Evolutionary conservation across 345 rosid species (phyloP), one percentile per base, ranked within the genome.

Genomic region (Gossypium herbaceum): DNA sequence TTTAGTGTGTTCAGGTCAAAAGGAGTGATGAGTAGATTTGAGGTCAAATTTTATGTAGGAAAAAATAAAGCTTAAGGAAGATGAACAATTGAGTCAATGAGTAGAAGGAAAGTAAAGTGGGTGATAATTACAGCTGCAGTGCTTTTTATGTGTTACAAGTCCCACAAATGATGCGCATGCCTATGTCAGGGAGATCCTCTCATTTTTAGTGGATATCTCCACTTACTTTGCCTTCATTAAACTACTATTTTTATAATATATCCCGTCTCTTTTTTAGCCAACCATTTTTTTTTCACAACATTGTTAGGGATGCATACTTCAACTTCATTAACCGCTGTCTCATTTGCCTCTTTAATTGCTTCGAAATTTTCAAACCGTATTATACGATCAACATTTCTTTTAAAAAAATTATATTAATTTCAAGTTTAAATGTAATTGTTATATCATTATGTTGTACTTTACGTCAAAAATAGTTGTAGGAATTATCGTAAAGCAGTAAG

Each of bases 91-190:
- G 8, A 4, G 17, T 73, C 55, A 73, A 20, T 63, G 24, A 68
- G 70, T 54, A 57, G 60, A 75, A 58, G 47, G 64, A 75, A 79
- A 77, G 68, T 3, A 34, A 79, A 70, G 68, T 1, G 68, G 78
- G 15, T 61, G 68, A 41, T 51, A 72, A 74, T 74, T 5, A 22
- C 6, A 47, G 70, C 16, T 64, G n/a, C 67, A 34, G 5, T 39
- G 59, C 67, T 29, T n/a, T n/a, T 59, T 20, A 27, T 19, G 7
- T 62, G 60, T 7, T 34, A 9, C 59, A 45, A 78, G 76, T 77
- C 82, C 81, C 78, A 65, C 81, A 77, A 20, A 58, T 76, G 73
- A 79, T 74, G 77, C 79, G 56, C 77, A 71, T 79, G 84, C 82
- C 58, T 47, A 17, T 22, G 22, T 59, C 41, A 0, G 41, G 41